A percentile compares a stretch with the other conserved stretches of the same genome.
These are phyloP conservation scores for Populus hybrid DNA, from an alignment of 441 rosid species.

Conservation along the genomic window DNA sequence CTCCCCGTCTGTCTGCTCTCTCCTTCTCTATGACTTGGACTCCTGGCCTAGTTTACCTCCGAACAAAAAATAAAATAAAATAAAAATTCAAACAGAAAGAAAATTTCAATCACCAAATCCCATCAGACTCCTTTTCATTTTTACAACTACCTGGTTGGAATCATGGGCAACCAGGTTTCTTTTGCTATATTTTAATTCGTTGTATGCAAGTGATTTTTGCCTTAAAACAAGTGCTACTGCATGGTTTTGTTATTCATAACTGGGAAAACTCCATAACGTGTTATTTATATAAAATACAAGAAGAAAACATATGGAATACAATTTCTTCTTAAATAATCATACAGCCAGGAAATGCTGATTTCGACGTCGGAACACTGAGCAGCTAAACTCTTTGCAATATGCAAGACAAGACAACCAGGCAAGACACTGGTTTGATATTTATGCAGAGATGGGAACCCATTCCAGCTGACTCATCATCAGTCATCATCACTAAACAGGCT, in stretches of 20 bases:
- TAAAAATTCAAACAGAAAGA: not conserved
- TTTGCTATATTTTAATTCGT: not conserved
- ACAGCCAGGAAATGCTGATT: not conserved
- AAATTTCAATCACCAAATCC: not conserved
- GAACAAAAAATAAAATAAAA: not conserved
- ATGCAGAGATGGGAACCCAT: not conserved
- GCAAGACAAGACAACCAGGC: not conserved
- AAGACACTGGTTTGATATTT: not conserved
- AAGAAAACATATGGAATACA: not conserved
- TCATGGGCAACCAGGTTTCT: not conserved
- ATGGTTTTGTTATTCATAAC: not conserved
- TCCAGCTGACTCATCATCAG: not conserved
- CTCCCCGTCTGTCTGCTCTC: not conserved
- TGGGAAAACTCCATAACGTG: not conserved
- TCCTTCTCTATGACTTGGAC: not conserved
- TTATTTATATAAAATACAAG: not conserved
- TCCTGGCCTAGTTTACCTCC: not conserved
- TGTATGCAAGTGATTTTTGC: not conserved
- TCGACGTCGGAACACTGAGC: not conserved
- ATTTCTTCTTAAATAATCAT: not conserved
- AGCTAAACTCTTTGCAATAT: not conserved
- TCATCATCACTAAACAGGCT: not conserved
- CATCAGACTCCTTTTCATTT: not conserved
- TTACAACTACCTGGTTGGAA: not conserved
- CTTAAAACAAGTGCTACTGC: not conserved